Percentiles rank a stretch among this genome's conserved stretches.
These are phyloP conservation scores for Nicotiana knightiana DNA, from an alignment of 257 asterid genomes.

Conservation along the genomic window DNA sequence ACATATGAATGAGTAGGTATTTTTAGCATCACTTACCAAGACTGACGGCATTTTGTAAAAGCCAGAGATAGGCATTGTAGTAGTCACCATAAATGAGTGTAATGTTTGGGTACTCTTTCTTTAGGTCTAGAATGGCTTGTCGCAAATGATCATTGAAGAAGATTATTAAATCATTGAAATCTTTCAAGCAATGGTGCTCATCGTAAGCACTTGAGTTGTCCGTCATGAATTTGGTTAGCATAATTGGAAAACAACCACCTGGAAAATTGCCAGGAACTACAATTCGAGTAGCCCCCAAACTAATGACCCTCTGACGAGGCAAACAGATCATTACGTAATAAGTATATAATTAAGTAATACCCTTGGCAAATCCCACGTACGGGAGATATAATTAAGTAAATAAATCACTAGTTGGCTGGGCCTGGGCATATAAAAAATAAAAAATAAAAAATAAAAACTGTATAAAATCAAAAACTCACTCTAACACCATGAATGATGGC, in stretches of 20 bases:
- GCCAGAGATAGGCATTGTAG: conserved; percentile 6
- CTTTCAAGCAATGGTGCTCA: background rate
- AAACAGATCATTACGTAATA: too few species aligned
- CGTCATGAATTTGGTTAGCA: background rate
- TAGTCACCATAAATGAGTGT: background rate
- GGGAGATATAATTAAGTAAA: too few species aligned
- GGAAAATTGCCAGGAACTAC: background rate
- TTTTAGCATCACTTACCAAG: background rate
- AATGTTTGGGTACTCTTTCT: background rate
- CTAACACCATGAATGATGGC: conserved; percentile 13
- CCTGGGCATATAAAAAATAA: background rate
- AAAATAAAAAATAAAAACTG: background rate
- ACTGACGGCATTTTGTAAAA: conserved; percentile 3
- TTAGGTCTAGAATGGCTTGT: background rate
- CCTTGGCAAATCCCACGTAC: too few species aligned
- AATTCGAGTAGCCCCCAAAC: background rate
- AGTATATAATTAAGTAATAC: too few species aligned
- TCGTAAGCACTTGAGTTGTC: background rate
- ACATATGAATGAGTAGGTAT: too few species aligned
- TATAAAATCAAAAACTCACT: background rate
- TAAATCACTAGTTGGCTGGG: too few species aligned
- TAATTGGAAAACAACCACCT: background rate
- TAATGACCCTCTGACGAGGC: too few species aligned
- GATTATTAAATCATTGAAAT: background rate
- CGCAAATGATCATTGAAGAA: background rate